Percentiles rank a stretch among this genome's conserved stretches.
These are phyloP conservation scores for Globisporangium cylindrosporum DNA, from an alignment of 352 stramenopile genomes.

Conservation along the genomic window DNA sequence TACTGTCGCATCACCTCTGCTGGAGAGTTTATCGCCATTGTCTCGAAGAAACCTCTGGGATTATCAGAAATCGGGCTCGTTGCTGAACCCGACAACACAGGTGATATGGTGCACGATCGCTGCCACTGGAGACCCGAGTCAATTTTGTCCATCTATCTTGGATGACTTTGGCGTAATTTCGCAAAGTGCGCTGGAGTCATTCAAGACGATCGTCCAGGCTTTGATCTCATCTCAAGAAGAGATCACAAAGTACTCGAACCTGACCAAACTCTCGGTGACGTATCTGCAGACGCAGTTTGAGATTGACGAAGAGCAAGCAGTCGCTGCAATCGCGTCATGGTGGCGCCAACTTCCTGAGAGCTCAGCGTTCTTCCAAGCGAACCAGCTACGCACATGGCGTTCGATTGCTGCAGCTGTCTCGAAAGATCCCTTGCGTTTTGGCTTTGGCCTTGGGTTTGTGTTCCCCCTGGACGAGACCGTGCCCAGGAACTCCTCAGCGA, in stretches of 20 bases:
- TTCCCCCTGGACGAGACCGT: conserved; percentile 28
- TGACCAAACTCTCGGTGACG: conserved; percentile 34
- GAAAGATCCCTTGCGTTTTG: conserved; percentile 39
- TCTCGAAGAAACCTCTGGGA: conserved; percentile 48
- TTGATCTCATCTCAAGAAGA: conserved; percentile 16
- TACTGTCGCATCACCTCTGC: conserved; percentile 5
- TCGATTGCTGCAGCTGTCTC: conserved; percentile 10
- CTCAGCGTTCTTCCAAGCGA: conserved; percentile 47
- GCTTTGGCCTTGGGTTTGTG: conserved; percentile 41
- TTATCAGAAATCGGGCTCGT: conserved; percentile 27
- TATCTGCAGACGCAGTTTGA: conserved; percentile 35
- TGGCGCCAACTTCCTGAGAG: conserved; percentile 30
- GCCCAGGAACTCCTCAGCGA: conserved; percentile 20
- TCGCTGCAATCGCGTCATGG: conserved; percentile 37
- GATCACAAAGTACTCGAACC: conserved; percentile 32
- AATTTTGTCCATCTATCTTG: conserved; percentile 33
- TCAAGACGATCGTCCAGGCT: conserved; percentile 32
- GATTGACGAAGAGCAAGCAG: conserved; percentile 23
- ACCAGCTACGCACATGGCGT: conserved; percentile 42
- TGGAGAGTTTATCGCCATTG: conserved; percentile 16
- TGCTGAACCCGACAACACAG: conserved; percentile 41
- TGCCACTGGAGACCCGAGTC: conserved; percentile 11
- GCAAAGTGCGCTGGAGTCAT: conserved; percentile 21
- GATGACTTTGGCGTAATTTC: conserved; percentile 37
- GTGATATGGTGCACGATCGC: conserved; percentile 49